Evolutionary conservation across 2,329 filamentous ascomycete genomes (phyloP).

Genomic region (Arthrobotrys entomopaga): DNA sequence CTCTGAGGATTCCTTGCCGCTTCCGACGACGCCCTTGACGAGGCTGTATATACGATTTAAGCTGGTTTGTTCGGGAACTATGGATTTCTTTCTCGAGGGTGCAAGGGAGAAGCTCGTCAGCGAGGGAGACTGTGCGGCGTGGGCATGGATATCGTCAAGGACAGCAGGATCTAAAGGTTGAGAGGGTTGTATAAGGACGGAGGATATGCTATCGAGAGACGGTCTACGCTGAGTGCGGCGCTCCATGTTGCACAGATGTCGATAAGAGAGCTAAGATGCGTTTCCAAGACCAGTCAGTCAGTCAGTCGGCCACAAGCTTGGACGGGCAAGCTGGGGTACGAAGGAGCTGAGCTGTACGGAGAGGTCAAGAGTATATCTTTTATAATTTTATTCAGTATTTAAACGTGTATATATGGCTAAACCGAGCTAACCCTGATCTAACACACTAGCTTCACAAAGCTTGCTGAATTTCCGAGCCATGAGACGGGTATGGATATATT

Average conservation of each 20-base stretch:
- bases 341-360: not conserved
- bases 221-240: conserved; percentile 39
- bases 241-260: conserved; percentile 31
- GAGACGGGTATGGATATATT: conserved; percentile 23
- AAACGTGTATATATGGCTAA: not conserved
- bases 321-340: not conserved
- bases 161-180: conserved; percentile 48
- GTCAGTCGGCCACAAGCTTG: conserved; percentile 1
- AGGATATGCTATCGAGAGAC: conserved; percentile 51
- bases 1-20: conserved; percentile 35
- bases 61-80: conserved; percentile 45
- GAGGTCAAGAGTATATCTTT: not conserved
- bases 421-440: conserved; percentile 44
- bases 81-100: conserved; percentile 35
- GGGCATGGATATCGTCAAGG: conserved; percentile 52
- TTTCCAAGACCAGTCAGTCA: conserved; percentile 26
- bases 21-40: conserved; percentile 49
- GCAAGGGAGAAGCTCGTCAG: conserved; percentile 46
- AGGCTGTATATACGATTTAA: conserved; percentile 54
- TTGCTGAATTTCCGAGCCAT: conserved; percentile 41
- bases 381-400: too few species aligned
- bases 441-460: conserved; percentile 44
- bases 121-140: conserved; percentile 41
- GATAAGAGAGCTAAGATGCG: not conserved
- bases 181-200: conserved; percentile 31